Evolutionary conservation across 306 rosid genomes (phyloP).

Genomic region (Purshia tridentata): DNA sequence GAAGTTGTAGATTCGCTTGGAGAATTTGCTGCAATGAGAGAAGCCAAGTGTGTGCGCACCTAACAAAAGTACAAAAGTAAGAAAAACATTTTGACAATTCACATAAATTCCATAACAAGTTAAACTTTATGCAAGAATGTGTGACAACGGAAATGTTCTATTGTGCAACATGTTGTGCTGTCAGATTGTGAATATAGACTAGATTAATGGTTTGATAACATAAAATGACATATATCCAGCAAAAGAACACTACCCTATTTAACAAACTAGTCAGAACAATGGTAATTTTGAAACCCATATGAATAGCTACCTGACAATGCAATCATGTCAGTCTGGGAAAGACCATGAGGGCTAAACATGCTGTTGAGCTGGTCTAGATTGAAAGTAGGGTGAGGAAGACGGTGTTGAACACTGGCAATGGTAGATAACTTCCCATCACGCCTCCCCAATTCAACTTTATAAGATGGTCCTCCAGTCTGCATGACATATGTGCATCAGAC

Average conservation of each 20-base stretch:
- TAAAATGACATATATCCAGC: no score
- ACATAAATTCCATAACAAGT: not conserved
- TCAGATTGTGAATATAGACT: not conserved
- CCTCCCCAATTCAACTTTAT: conserved; percentile 41
- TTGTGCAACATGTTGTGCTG: not conserved
- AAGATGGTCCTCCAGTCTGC: conserved; percentile 40
- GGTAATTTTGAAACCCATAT: not conserved
- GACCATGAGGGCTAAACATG: conserved; percentile 27
- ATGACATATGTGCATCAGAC: not conserved
- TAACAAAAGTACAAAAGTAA: conserved; percentile 4
- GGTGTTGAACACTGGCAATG: conserved; percentile 32
- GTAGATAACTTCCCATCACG: conserved; percentile 37
- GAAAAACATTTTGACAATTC: not conserved
- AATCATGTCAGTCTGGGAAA: conserved; percentile 40
- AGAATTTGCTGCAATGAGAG: conserved; percentile 36
- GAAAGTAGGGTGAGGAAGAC: conserved; percentile 33
- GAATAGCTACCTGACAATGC: conserved; percentile 40
- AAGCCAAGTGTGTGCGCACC: conserved; percentile 41
- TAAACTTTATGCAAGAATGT: not conserved
- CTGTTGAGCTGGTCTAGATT: conserved; percentile 36
- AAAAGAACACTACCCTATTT: not conserved
- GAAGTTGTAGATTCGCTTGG: conserved; percentile 39
- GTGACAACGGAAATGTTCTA: not conserved
- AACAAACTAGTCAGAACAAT: not conserved
- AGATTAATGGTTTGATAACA: not conserved